Base-by-base conservation (phyloP, 23 red algal species). In the Chondrus crispus region DNA sequence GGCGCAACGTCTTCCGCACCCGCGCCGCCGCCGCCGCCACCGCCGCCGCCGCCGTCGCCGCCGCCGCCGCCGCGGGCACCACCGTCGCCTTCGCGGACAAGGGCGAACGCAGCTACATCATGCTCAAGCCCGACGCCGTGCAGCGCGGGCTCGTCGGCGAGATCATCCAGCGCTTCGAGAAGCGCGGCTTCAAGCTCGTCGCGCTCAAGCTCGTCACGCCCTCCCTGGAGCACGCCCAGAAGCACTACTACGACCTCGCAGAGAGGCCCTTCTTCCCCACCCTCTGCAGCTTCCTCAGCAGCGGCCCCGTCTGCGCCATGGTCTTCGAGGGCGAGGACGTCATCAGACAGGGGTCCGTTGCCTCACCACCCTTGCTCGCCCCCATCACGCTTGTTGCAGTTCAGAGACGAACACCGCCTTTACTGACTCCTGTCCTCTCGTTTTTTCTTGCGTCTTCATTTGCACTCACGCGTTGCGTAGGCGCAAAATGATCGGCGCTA, bases 301-400 rank as follows among this genome's bases (percentile, higher is more conserved):
- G 85, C 37, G 93, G 97, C 55, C 97, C 97, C n/a, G 94, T 98
- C 33, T 83, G 92, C 19, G 94, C 91, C 57, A 96, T 98, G 97
- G 93, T 95, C 26, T 96, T 92, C 82, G 89, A 96, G 45, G 97
- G 97, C 22, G 95, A 96, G 73, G 94, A 96, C 69, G 93, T 98
- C 35, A 92, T 98, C 54, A 64, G 75, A 6, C 88, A 92, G 40
- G 77, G 88, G 85, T 89, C n/a, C n/a, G 85, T 79, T 66, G 26
- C 60, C 8, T 22, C n/a, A n/a, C n/a, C n/a, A n/a, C n/a, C n/a
- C n/a, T n/a, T n/a, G n/a, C n/a, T n/a, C n/a, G n/a, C n/a, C n/a
- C n/a, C n/a, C n/a, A n/a, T n/a, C n/a, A n/a, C n/a, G n/a, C n/a
- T n/a, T n/a, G n/a, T 66, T 55, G 50, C 18, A 32, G 60, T 19